Conservation (phyloP, 140 eudicot species). For the Senecio squalidus region DNA sequence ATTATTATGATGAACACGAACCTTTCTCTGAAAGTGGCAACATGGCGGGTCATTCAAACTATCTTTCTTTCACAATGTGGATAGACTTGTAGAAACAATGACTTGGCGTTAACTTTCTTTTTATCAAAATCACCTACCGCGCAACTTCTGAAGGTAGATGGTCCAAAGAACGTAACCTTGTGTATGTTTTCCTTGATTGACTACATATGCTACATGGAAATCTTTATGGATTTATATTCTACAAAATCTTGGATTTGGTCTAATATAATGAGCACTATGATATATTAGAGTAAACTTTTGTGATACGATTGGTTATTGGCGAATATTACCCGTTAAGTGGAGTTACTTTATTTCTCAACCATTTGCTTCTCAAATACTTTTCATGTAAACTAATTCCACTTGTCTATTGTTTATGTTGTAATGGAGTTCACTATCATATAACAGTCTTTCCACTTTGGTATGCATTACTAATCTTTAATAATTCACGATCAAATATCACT, state of each 20-base stretch:
- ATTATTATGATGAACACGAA: conserved; percentile 10
- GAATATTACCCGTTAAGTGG: conserved; percentile 32
- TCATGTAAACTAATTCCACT: conserved; percentile 36
- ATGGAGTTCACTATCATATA: conserved; percentile 30
- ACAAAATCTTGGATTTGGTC: conserved; percentile 8
- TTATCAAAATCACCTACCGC: too few species aligned
- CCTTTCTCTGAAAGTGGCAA: neutral
- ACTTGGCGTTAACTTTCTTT: too few species aligned
- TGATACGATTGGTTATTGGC: conserved; percentile 14
- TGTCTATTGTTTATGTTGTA: conserved; percentile 12
- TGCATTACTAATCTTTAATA: conserved; percentile 11
- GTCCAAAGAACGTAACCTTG: too few species aligned
- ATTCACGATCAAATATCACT: conserved; percentile 16
- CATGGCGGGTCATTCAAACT: too few species aligned
- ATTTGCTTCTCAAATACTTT: conserved; percentile 26
- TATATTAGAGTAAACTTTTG: conserved; percentile 10
- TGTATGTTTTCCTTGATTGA: neutral
- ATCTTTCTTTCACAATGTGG: too few species aligned
- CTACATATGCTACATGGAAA: conserved; percentile 5
- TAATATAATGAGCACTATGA: conserved; percentile 13
- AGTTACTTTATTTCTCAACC: conserved; percentile 29
- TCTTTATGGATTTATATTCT: conserved; percentile 9
- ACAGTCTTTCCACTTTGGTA: conserved; percentile 32
- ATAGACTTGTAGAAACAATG: too few species aligned
- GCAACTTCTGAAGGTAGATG: too few species aligned